Conservation (phyloP, 257 asterid species). For the Thymus mandschuricus region DNA sequence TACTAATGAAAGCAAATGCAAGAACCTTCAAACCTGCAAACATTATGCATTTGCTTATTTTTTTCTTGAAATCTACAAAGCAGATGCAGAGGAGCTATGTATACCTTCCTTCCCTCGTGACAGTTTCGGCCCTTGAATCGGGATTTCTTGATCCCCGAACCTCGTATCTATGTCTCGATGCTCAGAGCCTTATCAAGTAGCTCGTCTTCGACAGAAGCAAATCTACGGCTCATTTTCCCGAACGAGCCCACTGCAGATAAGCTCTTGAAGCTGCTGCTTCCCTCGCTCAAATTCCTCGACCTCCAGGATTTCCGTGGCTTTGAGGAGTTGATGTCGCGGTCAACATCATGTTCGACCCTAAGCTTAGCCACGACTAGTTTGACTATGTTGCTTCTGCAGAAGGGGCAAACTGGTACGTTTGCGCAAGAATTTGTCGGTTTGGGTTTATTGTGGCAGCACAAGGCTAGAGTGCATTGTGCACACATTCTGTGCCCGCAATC, state of each 20-base stretch:
- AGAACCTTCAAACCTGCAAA: conserved; percentile 26
- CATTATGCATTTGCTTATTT: conserved; percentile 44
- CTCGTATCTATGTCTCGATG: conserved; percentile 39
- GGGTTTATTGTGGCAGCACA: conserved; percentile 95
- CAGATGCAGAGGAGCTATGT: conserved; percentile 31
- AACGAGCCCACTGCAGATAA: conserved; percentile 74
- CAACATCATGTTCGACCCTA: conserved; percentile 44
- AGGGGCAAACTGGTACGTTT: conserved; percentile 78
- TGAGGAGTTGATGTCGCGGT: conserved; percentile 50
- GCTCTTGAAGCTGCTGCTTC: conserved; percentile 91
- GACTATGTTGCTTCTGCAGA: conserved; percentile 84
- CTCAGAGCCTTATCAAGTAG: conserved; percentile 68
- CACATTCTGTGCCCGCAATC: conserved; percentile 95
- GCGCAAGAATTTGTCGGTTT: conserved; percentile 60
- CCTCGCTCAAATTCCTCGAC: conserved; percentile 78
- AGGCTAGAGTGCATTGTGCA: conserved; percentile 86
- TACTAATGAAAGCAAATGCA: conserved; percentile 13
- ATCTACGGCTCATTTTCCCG: conserved; percentile 73
- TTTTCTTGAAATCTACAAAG: conserved; percentile 44
- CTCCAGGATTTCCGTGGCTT: conserved; percentile 66
- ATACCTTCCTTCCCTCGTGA: conserved; percentile 11
- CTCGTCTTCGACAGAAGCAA: conserved; percentile 52
- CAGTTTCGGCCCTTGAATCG: not conserved
- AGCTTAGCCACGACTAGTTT: conserved; percentile 67
- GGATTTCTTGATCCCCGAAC: conserved; percentile 7